Evolutionary conservation across 225 moss, liverwort and hornwort genomes (phyloP).

Genomic region (Sphagnum tenellum): DNA sequence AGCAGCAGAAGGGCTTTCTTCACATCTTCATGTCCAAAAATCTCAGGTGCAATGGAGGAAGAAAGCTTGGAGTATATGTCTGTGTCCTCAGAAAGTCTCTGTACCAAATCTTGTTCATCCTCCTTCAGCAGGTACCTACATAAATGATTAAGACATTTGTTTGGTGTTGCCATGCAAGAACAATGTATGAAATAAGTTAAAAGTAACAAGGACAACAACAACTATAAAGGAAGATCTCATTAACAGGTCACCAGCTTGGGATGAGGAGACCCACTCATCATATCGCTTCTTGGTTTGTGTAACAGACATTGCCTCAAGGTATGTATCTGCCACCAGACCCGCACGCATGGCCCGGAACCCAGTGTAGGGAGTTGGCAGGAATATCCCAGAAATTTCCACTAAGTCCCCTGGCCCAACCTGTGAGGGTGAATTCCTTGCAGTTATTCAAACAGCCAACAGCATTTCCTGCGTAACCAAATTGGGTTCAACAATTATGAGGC

Average conservation of each 20-base stretch:
- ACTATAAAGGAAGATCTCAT: too few relatives aligned
- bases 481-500: too few relatives aligned
- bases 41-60: constrained; percentile 92
- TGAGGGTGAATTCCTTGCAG: background rate
- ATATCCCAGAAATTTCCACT: constrained; percentile 91
- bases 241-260: background rate
- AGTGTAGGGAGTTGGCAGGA: constrained; percentile 90
- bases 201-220: too few relatives aligned
- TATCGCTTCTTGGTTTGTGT: constrained; percentile 87
- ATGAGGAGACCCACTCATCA: constrained; percentile 51
- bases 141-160: background rate
- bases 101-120: constrained; percentile 64
- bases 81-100: constrained; percentile 69
- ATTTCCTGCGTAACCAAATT: too few relatives aligned
- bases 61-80: constrained; percentile 81
- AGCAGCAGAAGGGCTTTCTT: constrained; percentile 92
- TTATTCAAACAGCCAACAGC: too few relatives aligned
- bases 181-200: too few relatives aligned
- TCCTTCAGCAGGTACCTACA: constrained; percentile 65
- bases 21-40: constrained; percentile 96
- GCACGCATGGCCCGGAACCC: constrained; percentile 95
- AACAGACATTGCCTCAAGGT: constrained; percentile 90
- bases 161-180: too few relatives aligned
- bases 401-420: constrained; percentile 89
- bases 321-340: constrained; percentile 93